phyloP scores from a whole-genome alignment of 2,329 filamentous ascomycete species.

The Ambrosiella cleistominuta region DNA sequence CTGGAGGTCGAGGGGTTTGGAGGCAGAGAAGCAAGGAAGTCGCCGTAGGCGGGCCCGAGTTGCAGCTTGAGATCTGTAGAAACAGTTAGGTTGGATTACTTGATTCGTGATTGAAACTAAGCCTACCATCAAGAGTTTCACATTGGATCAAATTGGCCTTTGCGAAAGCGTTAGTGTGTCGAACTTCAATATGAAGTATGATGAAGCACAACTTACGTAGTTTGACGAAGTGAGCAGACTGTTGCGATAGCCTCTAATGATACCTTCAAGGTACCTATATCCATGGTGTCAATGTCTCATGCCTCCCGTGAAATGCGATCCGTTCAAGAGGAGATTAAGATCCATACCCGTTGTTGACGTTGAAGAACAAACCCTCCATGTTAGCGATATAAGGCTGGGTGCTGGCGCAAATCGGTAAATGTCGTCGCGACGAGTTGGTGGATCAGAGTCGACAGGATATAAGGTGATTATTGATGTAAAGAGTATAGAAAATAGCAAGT shows the following conservation, averaged over 20 bases:
- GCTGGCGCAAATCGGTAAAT: not conserved
- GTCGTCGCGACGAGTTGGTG: not conserved
- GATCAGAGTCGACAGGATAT: not conserved
- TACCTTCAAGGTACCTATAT: constrained; percentile 80
- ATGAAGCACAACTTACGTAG: constrained; percentile 33
- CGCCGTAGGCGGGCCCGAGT: constrained; percentile 88
- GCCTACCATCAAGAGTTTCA: constrained; percentile 83
- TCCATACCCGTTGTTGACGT: constrained; percentile 74
- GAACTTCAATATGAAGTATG: constrained; percentile 57
- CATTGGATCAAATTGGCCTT: constrained; percentile 95
- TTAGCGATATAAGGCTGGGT: constrained; percentile 14
- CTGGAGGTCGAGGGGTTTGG: constrained; percentile 94
- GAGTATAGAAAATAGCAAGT: not conserved
- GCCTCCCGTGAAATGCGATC: not conserved
- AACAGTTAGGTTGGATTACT: not conserved
- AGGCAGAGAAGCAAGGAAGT: constrained; percentile 83
- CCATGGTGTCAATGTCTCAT: not conserved
- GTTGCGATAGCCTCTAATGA: constrained; percentile 93
- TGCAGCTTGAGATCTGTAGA: constrained; percentile 83
- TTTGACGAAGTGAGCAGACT: constrained; percentile 74
- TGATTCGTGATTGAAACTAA: not conserved
- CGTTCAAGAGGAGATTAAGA: not conserved
- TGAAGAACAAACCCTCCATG: constrained; percentile 84
- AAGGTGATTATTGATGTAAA: not conserved
- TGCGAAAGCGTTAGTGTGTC: constrained; percentile 72